Evolutionary conservation across 371 early-diverging fungal genomes (phyloP), one percentile per base, ranked within the genome.

Genomic region (Basidiobolus meristosporus): DNA sequence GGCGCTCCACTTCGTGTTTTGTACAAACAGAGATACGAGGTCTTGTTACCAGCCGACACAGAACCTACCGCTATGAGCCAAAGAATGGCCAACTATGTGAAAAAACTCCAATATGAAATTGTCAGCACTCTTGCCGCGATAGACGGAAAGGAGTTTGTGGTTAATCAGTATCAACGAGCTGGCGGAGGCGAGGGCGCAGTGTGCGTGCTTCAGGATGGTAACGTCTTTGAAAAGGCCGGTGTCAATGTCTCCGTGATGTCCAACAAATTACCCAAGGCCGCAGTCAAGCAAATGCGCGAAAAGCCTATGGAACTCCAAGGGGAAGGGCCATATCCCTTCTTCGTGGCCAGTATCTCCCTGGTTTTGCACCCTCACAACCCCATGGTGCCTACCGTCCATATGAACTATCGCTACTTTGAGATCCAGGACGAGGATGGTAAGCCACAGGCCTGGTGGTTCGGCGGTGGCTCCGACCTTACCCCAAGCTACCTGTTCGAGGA

Each of bases 401-500:
- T 85, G 57, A 97, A 97, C 61, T 97, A 90, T 59, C 76, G 98
- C n/a, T 93, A 95, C 53, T 93, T 97, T 70, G 96, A 97, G 45
- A 63, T 85, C 14, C 57, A 65, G 32, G 56, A 59, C 0, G 67
- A 70, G 36, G 45, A 38, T 1, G 69, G 69, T 6, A 54, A 64
- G 14, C 70, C 79, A 2, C 61, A 69, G 34, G 48, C 73, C 38
- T 77, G 77, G 59, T 88, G 88, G 88, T 88, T 88, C 43, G 89
- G 87, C 26, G 86, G 89, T 14, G 89, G 84, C 15, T 68, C 75
- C 14, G 88, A 88, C 47, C 50, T 87, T 40, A 88, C 88, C 0
- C 89, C 89, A 0, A 48, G 69, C 7, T 83, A 80, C 43, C 58
- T 87, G 31, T 77, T 65, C 39, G 73, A 75, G 38, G 83, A 82